Evolutionary conservation across 352 stramenopile species (phyloP), one percentile per base, ranked within the genome.

Genomic region (Phytophthora citricola): DNA sequence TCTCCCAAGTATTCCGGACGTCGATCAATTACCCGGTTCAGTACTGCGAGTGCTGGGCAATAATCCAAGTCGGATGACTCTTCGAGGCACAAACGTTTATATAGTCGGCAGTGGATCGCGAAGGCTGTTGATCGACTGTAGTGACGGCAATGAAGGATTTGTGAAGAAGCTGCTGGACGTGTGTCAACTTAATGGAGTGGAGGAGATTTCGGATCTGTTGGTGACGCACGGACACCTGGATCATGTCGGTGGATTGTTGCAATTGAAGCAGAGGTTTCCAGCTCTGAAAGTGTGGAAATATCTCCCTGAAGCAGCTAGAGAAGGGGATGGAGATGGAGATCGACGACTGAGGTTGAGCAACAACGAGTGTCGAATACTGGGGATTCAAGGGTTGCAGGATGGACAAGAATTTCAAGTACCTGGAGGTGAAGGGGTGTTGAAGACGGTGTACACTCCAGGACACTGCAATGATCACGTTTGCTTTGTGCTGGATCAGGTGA

Each of bases 11-110:
- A 67, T 91, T 3, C 60, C 85, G 1, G 60, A 75, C 26, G 77
- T 93, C 0, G 76, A 66, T 2, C 43, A 47, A 45, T 40, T 96
- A 15, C 65, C 84, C 36, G 66, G 73, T 3, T 54, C 71, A 14
- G 81, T 96, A 12, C 47, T 96, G 31, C 85, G 87, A 12, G 71
- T 97, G 5, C 61, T 97, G 10, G 91, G 90, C 12, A 69, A 83
- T 22, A 97, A 97, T 62, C 89, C 91, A 17, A 92, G 91, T 34
- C 73, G 85, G 27, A 92, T 98, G 78, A 98, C 92, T 26, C 69
- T 98, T 5, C 71, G 81, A 22, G 93, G 92, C 32, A 97, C 91
- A 8, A 97, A 97, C 69, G 94, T 89, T 47, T 98, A 97, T 62
- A 44, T 98, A 5, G 63, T 98, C 7, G 92, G 93, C n/a, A 69